A percentile compares a stretch with the other conserved stretches of the same genome.
phyloP scores from a whole-genome alignment of 1,139 yeast species.

The Taphrina wiesneri region DNA sequence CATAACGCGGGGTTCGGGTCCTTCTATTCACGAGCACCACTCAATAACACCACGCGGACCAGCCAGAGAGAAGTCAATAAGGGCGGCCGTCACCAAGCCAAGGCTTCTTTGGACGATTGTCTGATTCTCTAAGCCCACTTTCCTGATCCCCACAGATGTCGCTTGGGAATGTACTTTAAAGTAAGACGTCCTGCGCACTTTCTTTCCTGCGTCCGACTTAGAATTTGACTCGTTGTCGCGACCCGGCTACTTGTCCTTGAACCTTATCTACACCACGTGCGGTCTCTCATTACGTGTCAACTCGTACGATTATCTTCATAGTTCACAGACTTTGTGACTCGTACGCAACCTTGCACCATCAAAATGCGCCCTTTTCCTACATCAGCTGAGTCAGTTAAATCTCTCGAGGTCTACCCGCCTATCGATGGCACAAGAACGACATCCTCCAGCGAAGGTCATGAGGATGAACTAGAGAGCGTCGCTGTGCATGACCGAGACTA shows the following conservation, averaged over 20 bases:
- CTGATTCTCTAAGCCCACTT: background rate
- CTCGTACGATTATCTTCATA: too few species aligned
- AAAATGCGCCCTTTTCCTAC: slow-evolving; percentile 11
- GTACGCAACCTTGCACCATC: too few species aligned
- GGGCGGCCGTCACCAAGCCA: background rate
- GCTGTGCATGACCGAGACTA: background rate
- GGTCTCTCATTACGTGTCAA: too few species aligned
- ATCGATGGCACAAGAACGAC: slow-evolving; percentile 1
- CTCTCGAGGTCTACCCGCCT: slow-evolving; percentile 1
- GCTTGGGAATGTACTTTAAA: background rate
- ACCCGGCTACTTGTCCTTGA: too few species aligned
- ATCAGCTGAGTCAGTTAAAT: background rate
- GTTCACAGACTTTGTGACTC: too few species aligned
- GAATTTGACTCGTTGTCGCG: too few species aligned
- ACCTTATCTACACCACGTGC: too few species aligned
- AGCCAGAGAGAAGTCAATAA: too few species aligned
- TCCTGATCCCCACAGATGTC: background rate
- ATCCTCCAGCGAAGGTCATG: background rate
- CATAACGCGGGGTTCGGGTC: background rate
- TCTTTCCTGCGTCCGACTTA: background rate
- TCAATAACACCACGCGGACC: background rate
- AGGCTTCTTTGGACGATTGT: background rate
- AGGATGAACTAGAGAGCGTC: background rate
- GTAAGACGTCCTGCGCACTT: background rate
- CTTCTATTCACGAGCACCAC: background rate